phyloP scores from a whole-genome alignment of 1,139 yeast genomes.

The Ogataea hybrid region DNA sequence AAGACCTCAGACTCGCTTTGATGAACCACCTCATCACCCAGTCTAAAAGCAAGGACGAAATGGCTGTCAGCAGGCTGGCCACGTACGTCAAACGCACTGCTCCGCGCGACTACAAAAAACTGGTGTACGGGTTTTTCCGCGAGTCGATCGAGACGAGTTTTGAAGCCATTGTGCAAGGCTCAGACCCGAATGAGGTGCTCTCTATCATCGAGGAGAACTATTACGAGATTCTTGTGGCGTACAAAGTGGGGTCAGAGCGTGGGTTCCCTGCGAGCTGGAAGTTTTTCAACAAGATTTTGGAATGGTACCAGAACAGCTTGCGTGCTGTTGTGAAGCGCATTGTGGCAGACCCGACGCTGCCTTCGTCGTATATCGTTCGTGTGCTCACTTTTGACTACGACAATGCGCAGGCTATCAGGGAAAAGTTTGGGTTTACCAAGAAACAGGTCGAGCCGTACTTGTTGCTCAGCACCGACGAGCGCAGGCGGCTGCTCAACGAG shows the following conservation, averaged over 20 bases:
- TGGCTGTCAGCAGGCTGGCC: constrained; percentile 15
- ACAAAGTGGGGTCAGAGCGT: constrained; percentile 54
- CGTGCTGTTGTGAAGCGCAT: constrained; percentile 54
- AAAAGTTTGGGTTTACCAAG: constrained; percentile 44
- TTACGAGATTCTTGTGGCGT: constrained; percentile 72
- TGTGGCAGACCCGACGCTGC: constrained; percentile 18
- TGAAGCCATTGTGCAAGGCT: constrained; percentile 33
- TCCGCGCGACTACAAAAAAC: constrained; percentile 62
- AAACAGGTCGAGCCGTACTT: constrained; percentile 25
- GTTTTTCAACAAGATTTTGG: constrained; percentile 58
- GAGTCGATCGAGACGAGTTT: constrained; percentile 50
- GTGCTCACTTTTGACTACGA: constrained; percentile 75
- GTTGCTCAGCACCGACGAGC: constrained; percentile 21
- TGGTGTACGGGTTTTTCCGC: constrained; percentile 61
- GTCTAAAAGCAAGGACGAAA: constrained; percentile 20
- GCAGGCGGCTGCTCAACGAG: constrained; percentile 25
- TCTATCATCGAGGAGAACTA: constrained; percentile 75
- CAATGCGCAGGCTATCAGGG: constrained; percentile 51
- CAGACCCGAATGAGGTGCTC: constrained; percentile 55
- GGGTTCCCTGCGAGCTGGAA: constrained; percentile 70
- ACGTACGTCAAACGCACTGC: constrained; percentile 21
- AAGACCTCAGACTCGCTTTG: constrained; percentile 65
- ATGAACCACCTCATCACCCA: constrained; percentile 40
- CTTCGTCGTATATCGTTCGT: constrained; percentile 18
- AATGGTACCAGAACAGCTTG: constrained; percentile 66